Evolutionary conservation across 768 basidiomycete species (phyloP).

Genomic region (Pleurotus tuoliensis): DNA sequence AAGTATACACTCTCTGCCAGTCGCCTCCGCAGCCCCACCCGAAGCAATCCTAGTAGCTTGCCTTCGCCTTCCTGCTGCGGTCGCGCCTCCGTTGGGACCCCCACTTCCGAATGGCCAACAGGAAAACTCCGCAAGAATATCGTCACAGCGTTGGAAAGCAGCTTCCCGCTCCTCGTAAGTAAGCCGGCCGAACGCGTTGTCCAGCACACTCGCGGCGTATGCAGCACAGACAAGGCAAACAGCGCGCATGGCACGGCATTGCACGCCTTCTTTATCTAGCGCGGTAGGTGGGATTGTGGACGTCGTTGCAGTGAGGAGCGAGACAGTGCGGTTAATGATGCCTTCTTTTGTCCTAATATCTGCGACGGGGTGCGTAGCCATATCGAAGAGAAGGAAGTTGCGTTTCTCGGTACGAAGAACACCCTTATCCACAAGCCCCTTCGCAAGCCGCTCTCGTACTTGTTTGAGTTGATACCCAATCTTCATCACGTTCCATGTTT

Average conservation of each 20-base stretch:
- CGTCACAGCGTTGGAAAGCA: slow-evolving; percentile 91
- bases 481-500: slow-evolving; percentile 99
- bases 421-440: slow-evolving; percentile 97
- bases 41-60: slow-evolving; percentile 48
- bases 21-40: slow-evolving; percentile 43
- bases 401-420: slow-evolving; percentile 98
- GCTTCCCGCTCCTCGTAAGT: slow-evolving; percentile 92
- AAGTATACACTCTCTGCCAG: slow-evolving; percentile 62
- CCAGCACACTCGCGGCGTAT: slow-evolving; percentile 92
- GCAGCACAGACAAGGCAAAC: slow-evolving; percentile 88
- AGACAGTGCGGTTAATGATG: slow-evolving; percentile 70
- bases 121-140: slow-evolving; percentile 87
- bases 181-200: slow-evolving; percentile 87
- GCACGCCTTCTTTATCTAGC: slow-evolving; percentile 71
- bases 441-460: slow-evolving; percentile 95
- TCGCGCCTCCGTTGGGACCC: slow-evolving; percentile 14
- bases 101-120: slow-evolving; percentile 80
- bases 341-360: slow-evolving; percentile 88
- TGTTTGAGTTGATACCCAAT: slow-evolving; percentile 99
- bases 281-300: slow-evolving; percentile 74
- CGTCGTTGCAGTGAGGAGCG: slow-evolving; percentile 80
- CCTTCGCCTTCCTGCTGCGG: slow-evolving; percentile 30
- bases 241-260: slow-evolving; percentile 75
- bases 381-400: slow-evolving; percentile 98
- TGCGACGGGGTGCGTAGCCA: slow-evolving; percentile 98